Evolutionary conservation across 257 asterid genomes (phyloP), one percentile per base, ranked within the genome.

Genomic region (Capsicum baccatum): DNA sequence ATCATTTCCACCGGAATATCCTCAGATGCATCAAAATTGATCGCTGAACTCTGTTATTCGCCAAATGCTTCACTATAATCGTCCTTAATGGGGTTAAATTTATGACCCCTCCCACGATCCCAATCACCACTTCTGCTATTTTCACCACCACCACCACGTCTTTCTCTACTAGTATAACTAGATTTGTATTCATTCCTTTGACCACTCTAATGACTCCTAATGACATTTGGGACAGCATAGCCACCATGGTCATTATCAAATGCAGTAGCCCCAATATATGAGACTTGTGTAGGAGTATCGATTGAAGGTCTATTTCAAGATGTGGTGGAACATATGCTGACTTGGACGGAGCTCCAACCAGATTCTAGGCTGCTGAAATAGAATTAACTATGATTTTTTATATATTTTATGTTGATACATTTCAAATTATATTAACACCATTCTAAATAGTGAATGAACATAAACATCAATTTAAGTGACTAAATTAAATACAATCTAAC

Each of bases 1-100:
- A 90, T 90, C 37, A 91, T 90, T 85, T 90, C 92, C 81, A 90
- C 92, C 0, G 92, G 92, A 87, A 90, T 90, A 82, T 90, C 92
- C 85, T 90, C 92, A 59, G 88, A 90, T 6, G 92, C 92, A 87
- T 90, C 92, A 33, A 90, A 90, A 84, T 90, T 90, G 55, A 90
- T 90, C 80, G 83, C 91, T 14, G 88, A 79, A 66, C 78, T 88
- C 84, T 87, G 90, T 64, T 83, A 88, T 17, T 88, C 90, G 56
- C 59, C 59, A 47, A 87, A 79, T 3, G 85, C 64, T 33, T 84
- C 81, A 37, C 85, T 89, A 9, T 64, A 88, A 44, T 90, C 90
- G 1, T 85, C 85, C 50, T 74, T 84, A 59, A 90, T 88, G 68
- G 92, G 92, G 83, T 88, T 88, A 57, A 83, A 89, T 80, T 90